phyloP scores from a whole-genome alignment of 257 asterid species.

The Paraleonurus japonicus region DNA sequence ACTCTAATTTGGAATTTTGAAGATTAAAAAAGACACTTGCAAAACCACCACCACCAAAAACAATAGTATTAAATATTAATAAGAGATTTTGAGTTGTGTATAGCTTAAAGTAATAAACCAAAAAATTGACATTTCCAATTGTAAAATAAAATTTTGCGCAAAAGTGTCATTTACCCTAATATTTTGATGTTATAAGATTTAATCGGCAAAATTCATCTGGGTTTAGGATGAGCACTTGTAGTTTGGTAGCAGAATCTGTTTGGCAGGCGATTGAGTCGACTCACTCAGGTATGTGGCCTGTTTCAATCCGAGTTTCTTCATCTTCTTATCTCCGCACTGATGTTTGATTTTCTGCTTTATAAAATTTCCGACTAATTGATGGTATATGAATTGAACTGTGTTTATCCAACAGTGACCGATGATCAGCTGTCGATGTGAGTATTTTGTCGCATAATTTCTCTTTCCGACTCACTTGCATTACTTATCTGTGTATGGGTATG shows the following conservation, averaged over 20 bases:
- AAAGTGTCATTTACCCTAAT: not conserved
- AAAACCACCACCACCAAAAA: no score
- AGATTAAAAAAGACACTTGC: no score
- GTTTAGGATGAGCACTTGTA: conserved; percentile 51
- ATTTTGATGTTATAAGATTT: not conserved
- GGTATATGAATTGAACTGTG: conserved; percentile 14
- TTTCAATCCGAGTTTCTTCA: not conserved
- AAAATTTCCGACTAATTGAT: not conserved
- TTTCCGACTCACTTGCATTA: not conserved
- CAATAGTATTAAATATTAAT: no score
- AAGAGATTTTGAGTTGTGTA: no score
- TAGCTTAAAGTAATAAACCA: no score
- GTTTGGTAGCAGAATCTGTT: conserved; percentile 60
- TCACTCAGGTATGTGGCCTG: conserved; percentile 47
- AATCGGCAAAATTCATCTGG: not conserved
- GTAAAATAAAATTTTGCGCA: not conserved
- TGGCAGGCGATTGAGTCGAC: conserved; percentile 74
- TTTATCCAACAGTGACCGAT: conserved; percentile 61
- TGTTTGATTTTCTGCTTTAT: not conserved
- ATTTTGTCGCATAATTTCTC: not conserved
- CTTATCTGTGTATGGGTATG: not conserved
- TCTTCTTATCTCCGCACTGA: not conserved
- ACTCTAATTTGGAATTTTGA: no score
- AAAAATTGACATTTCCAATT: no score
- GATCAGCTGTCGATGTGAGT: conserved; percentile 85